Percentiles rank a stretch among this genome's conserved stretches.
Evolutionary conservation across 2,329 filamentous ascomycete genomes (phyloP).

Genomic region (Fusarium oxysporum): DNA sequence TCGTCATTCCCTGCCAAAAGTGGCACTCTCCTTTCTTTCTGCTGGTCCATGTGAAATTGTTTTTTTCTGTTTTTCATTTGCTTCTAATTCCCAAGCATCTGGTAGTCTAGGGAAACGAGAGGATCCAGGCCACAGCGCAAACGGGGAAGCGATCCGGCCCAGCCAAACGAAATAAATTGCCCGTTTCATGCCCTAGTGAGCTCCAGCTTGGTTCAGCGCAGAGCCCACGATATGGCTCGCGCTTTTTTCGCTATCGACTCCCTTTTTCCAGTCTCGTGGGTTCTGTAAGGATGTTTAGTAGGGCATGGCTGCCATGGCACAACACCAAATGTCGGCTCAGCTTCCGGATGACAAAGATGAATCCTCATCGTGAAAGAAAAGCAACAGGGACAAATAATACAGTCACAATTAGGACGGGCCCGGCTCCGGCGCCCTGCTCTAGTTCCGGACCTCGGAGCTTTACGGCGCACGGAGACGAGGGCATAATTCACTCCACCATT

Average conservation of each 20-base stretch:
- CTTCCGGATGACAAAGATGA: constrained; percentile 26
- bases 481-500: constrained; percentile 18
- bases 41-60: constrained; percentile 32
- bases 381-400: neutral
- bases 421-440: constrained; percentile 12
- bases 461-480: constrained; percentile 23
- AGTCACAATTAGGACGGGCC: constrained; percentile 2
- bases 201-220: constrained; percentile 33
- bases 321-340: constrained; percentile 32
- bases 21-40: constrained; percentile 29
- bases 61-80: constrained; percentile 34
- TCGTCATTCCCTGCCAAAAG: constrained; percentile 13
- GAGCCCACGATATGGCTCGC: constrained; percentile 39
- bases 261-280: constrained; percentile 35
- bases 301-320: neutral
- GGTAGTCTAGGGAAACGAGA: constrained; percentile 45
- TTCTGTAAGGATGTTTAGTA: constrained; percentile 19
- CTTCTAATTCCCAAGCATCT: constrained; percentile 41
- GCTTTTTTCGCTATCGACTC: constrained; percentile 34
- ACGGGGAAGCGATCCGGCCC: constrained; percentile 44
- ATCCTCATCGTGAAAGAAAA: constrained; percentile 14
- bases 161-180: constrained; percentile 43
- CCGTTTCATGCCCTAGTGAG: constrained; percentile 40
- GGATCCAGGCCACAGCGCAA: constrained; percentile 28
- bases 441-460: constrained; percentile 30